Base-by-base conservation (phyloP, 106 monocot species). In the Posidonia australis region DNA sequence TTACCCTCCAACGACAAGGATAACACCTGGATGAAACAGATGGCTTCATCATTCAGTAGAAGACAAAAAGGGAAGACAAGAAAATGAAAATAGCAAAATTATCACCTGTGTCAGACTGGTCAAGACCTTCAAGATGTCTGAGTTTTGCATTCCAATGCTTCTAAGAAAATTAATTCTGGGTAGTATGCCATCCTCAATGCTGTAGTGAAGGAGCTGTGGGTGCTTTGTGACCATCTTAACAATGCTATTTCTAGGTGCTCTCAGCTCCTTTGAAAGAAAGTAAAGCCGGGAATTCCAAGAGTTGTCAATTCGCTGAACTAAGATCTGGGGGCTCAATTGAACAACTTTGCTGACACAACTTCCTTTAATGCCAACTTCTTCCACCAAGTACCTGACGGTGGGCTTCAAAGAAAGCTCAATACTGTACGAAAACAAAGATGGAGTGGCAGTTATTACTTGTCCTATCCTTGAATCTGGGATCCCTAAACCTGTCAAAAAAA, bases 201-300 rank as follows among this genome's bases (percentile, higher is more conserved):
- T 98, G 65, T 98, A 98, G 65, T 98, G 96, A 23, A 98, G 87
- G 43, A 98, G 78, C 69, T 98, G 96, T 12, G 96, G 96, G 60
- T 98, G 96, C 54, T 90, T 98, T 24, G 80, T 90, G 49, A 98
- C 87, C 96, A 98, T 90, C 56, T 87, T 98, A 22, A 87, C 90
- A 54, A 98, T 77, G 66, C 44, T 90, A 54, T 90, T 86, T 68
- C 87, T 82, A 1, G 96, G 79, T 53, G 96, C 96, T 17, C 84
- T 90, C 25, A 98, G 49, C 75, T 98, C 90, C 48, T 79, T 85
- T n/a, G 96, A 90, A 13, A 98, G 68, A 74, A 87, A 90, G 41
- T 44, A 68, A 20, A 74, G 80, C 5, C 96, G 82, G 57, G 82
- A 78, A 44, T 54, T 90, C 90, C 90, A 98, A 32, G 90, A 84